A percentile compares a stretch with the other conserved stretches of the same genome.
Evolutionary conservation across 2,329 filamentous ascomycete species (phyloP).

Genomic region (Nemania serpens): DNA sequence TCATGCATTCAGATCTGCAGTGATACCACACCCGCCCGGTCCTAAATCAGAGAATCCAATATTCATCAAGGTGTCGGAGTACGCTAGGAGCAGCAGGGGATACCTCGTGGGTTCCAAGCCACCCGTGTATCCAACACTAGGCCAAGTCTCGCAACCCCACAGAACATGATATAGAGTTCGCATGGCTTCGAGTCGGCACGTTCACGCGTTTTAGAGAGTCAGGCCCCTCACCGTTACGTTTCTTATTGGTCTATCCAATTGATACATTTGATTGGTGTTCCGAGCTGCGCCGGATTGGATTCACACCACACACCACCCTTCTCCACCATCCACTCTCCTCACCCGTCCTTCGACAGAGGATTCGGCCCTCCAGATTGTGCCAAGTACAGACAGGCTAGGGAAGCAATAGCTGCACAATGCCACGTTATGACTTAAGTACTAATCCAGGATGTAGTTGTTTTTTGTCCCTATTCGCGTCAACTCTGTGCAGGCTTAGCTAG

Average conservation of each 20-base stretch:
- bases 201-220: background rate
- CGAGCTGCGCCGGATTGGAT: background rate
- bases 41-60: constrained; percentile 7
- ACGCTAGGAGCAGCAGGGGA: constrained; percentile 12
- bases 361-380: too few species aligned
- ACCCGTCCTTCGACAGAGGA: too few species aligned
- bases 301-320: background rate
- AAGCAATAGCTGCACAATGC: too few species aligned
- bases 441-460: too few species aligned
- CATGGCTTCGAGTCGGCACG: constrained; percentile 11
- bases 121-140: constrained; percentile 1
- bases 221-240: background rate
- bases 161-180: constrained; percentile 15
- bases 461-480: too few species aligned
- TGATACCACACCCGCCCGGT: constrained; percentile 11
- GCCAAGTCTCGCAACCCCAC: constrained; percentile 8
- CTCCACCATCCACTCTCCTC: too few species aligned
- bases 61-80: constrained; percentile 14
- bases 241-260: constrained; percentile 1
- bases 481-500: too few species aligned
- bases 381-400: too few species aligned
- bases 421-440: too few species aligned
- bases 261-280: constrained; percentile 1
- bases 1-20: background rate
- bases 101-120: background rate